Percentiles rank a stretch among this genome's conserved stretches.
Evolutionary conservation across 257 asterid genomes (phyloP).

Genomic region (Ilex aquifolium): DNA sequence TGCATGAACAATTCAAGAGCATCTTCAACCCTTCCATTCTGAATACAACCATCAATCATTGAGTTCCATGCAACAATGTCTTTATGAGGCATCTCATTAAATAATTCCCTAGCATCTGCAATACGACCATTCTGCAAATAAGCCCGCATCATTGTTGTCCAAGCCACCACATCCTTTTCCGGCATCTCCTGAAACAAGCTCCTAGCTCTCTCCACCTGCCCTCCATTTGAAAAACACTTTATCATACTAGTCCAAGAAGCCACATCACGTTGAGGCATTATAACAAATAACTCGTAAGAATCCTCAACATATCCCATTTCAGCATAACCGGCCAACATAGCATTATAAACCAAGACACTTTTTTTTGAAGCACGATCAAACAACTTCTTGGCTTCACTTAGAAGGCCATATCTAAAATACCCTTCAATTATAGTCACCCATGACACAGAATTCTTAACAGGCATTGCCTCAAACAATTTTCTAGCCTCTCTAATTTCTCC

Average conservation of each 20-base stretch:
- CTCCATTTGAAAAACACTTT: slow-evolving; percentile 43
- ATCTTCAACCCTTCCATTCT: slow-evolving; percentile 30
- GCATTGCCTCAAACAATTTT: slow-evolving; percentile 46
- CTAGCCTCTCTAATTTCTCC: slow-evolving; percentile 46
- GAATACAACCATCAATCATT: slow-evolving; percentile 54
- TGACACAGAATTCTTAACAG: slow-evolving; percentile 44
- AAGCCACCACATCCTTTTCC: slow-evolving; percentile 57
- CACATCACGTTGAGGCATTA: slow-evolving; percentile 40
- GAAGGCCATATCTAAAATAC: slow-evolving; percentile 35
- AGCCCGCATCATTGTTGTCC: slow-evolving; percentile 78
- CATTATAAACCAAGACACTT: slow-evolving; percentile 41
- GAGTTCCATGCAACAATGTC: slow-evolving; percentile 74
- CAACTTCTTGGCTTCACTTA: slow-evolving; percentile 49
- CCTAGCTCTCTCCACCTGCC: slow-evolving; percentile 51
- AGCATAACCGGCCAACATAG: slow-evolving; percentile 56
- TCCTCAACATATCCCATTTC: slow-evolving; percentile 11
- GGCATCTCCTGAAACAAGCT: slow-evolving; percentile 62
- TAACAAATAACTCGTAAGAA: slow-evolving; percentile 35
- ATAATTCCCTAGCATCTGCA: slow-evolving; percentile 45
- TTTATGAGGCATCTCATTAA: slow-evolving; percentile 48
- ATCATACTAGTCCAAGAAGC: slow-evolving; percentile 82
- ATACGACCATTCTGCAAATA: slow-evolving; percentile 38
- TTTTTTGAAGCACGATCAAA: slow-evolving; percentile 34
- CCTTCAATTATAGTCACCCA: slow-evolving; percentile 45
- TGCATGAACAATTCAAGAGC: slow-evolving; percentile 42